These are phyloP conservation scores for Camellia oleifera DNA, from an alignment of 179 eudicot genomes.

Conservation along the genomic window DNA sequence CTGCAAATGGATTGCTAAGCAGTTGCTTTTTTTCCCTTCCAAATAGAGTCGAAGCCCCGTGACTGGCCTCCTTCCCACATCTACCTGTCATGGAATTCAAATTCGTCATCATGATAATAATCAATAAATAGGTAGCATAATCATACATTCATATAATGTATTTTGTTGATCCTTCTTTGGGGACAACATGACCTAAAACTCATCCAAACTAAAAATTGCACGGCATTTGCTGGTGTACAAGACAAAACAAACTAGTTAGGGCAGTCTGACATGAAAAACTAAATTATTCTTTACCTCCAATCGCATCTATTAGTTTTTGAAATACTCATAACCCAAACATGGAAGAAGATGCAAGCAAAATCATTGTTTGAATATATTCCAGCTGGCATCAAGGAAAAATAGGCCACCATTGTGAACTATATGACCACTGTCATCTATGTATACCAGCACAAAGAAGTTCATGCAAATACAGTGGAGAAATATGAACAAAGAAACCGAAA, in stretches of 20 bases:
- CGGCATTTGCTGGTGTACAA: not conserved
- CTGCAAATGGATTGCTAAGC: constrained; percentile 89
- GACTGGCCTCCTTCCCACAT: constrained; percentile 80
- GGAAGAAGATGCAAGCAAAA: not conserved
- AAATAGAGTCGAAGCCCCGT: constrained; percentile 91
- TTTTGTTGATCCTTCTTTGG: not conserved
- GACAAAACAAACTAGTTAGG: not conserved
- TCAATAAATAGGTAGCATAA: constrained; percentile 5
- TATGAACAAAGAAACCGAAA: no score
- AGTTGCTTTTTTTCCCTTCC: constrained; percentile 88
- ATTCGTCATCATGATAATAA: not conserved
- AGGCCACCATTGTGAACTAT: no score
- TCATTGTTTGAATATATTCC: no score
- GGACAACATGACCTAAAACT: not conserved
- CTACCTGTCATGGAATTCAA: constrained; percentile 50
- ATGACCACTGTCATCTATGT: no score
- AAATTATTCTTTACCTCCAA: not conserved
- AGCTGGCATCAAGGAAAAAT: no score
- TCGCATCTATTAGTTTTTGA: not conserved
- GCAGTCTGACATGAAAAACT: not conserved
- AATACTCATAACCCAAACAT: not conserved
- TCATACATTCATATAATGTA: not conserved
- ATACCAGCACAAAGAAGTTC: no score
- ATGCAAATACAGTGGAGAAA: no score
- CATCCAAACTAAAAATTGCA: not conserved